Evolutionary conservation across 306 rosid genomes (phyloP).

Genomic region (Gastrolobium villosum): DNA sequence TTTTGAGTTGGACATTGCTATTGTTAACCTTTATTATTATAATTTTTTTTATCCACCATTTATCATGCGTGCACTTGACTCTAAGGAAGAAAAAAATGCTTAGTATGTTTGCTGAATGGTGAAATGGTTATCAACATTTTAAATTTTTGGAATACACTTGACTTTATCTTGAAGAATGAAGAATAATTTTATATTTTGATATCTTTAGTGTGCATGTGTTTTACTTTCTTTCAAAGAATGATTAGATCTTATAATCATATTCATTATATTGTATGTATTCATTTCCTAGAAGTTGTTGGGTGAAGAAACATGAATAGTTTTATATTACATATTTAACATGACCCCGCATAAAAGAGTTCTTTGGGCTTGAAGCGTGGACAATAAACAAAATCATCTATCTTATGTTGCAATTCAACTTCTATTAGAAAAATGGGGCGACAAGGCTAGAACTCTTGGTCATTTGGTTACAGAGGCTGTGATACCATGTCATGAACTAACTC

Average conservation of each 20-base stretch:
- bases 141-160: background rate
- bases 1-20: constrained; percentile 6
- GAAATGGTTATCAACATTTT: background rate
- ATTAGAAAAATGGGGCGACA: too few relatives aligned
- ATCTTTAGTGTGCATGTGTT: constrained; percentile 27
- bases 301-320: too few relatives aligned
- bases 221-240: constrained; percentile 37
- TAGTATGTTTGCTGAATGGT: constrained; percentile 30
- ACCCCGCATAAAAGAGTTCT: too few relatives aligned
- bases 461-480: too few relatives aligned
- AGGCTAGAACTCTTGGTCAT: too few relatives aligned
- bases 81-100: constrained; percentile 21
- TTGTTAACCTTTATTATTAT: constrained; percentile 15
- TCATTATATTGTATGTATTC: constrained; percentile 20
- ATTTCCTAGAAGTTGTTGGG: too few relatives aligned
- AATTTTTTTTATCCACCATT: constrained; percentile 4
- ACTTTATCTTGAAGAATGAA: constrained; percentile 26
- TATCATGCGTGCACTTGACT: constrained; percentile 16
- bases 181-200: constrained; percentile 19
- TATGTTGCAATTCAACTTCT: too few relatives aligned
- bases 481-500: too few relatives aligned
- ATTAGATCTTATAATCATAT: constrained; percentile 16
- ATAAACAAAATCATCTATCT: too few relatives aligned
- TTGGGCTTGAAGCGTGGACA: too few relatives aligned
- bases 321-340: too few relatives aligned